These are phyloP conservation scores for Monosporascus sp. DNA, from an alignment of 2,329 filamentous ascomycete species.

Conservation along the genomic window DNA sequence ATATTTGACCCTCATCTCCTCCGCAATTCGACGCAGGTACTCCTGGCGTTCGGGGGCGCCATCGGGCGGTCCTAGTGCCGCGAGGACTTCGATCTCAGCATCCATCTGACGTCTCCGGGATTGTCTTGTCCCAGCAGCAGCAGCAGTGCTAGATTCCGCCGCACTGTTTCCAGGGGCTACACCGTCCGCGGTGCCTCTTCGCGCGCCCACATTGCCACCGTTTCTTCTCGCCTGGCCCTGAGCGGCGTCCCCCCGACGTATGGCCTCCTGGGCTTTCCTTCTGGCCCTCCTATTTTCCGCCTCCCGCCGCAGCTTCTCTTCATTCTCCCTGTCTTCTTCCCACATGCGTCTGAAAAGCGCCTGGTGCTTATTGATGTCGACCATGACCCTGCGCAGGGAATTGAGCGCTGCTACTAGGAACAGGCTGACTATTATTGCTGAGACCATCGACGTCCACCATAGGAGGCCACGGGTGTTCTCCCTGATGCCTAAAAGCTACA, in stretches of 20 bases:
- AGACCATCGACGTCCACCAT: conserved; percentile 18
- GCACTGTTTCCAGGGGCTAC: too few relatives aligned
- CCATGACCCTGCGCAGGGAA: conserved; percentile 11
- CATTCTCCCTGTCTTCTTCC: conserved; percentile 13
- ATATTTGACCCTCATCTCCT: too few relatives aligned
- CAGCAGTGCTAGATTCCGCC: too few relatives aligned
- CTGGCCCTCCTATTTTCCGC: conserved; percentile 2
- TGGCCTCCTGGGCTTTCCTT: neutral
- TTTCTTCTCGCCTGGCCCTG: neutral
- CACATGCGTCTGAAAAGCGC: conserved; percentile 16
- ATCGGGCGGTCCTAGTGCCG: too few relatives aligned
- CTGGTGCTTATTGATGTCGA: conserved; percentile 12
- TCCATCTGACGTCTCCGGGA: too few relatives aligned
- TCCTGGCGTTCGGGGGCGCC: too few relatives aligned
- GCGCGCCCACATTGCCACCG: too few relatives aligned
- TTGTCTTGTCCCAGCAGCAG: too few relatives aligned
- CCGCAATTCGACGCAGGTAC: too few relatives aligned
- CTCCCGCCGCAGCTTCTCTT: conserved; percentile 2
- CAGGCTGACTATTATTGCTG: conserved; percentile 7
- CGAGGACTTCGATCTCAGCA: too few relatives aligned
- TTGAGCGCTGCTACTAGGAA: neutral
- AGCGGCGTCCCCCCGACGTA: neutral
- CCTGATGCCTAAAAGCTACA: conserved; percentile 13
- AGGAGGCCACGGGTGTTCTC: conserved; percentile 13
- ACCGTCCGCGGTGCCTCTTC: too few relatives aligned